These are phyloP conservation scores for Trichophyton rubrum DNA, from an alignment of 2,329 filamentous ascomycete genomes.

Conservation along the genomic window DNA sequence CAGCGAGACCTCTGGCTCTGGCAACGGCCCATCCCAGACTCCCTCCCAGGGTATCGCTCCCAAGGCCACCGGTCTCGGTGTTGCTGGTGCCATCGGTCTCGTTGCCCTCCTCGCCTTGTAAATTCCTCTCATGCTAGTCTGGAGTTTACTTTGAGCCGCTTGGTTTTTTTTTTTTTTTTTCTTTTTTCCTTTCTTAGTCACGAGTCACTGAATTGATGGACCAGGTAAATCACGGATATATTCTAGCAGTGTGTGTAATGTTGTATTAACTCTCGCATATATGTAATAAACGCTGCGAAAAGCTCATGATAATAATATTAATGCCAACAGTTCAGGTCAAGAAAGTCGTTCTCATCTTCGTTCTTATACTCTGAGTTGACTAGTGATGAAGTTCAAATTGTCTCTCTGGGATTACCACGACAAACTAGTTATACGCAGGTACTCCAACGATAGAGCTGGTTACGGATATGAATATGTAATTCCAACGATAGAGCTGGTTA, in stretches of 20 bases:
- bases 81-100: conserved; percentile 9
- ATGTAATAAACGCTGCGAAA: neutral
- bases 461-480: too few relatives aligned
- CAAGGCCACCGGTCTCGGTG: conserved; percentile 3
- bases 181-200: neutral
- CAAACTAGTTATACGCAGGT: too few relatives aligned
- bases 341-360: too few relatives aligned
- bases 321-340: conserved; percentile 1
- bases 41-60: neutral
- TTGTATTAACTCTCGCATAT: neutral
- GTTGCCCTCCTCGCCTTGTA: conserved; percentile 8
- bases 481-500: too few relatives aligned
- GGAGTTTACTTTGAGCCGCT: neutral
- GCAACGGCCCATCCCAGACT: conserved; percentile 13
- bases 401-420: too few relatives aligned
- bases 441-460: too few relatives aligned
- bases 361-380: too few relatives aligned
- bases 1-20: conserved; percentile 15
- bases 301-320: neutral
- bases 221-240: neutral
- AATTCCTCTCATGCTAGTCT: neutral
- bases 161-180: neutral
- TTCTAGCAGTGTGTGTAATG: neutral
- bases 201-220: neutral
- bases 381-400: too few relatives aligned